Evolutionary conservation across 2,329 filamentous ascomycete species (phyloP).

Genomic region (Exutisphaerella laricina): DNA sequence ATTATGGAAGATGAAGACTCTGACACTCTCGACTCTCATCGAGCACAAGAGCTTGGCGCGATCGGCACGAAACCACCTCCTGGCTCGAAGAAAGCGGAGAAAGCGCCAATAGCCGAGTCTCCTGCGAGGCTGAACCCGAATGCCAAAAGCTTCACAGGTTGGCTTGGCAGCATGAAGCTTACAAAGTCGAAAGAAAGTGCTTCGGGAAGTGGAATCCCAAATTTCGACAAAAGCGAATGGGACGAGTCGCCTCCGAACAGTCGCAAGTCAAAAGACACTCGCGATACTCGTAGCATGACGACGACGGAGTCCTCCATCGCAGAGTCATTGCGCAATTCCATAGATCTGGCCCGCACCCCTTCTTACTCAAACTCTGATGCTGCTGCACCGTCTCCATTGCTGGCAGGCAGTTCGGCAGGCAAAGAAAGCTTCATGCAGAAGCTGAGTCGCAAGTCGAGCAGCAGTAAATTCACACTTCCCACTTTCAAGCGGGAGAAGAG

Average conservation of each 20-base stretch:
- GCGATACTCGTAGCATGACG: conserved; percentile 39
- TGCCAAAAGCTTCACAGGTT: conserved; percentile 78
- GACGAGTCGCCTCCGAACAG: conserved; percentile 34
- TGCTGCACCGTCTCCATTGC: conserved; percentile 33
- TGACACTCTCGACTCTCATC: conserved; percentile 36
- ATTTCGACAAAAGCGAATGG: conserved; percentile 24
- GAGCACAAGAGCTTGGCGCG: conserved; percentile 53
- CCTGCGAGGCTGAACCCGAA: conserved; percentile 72
- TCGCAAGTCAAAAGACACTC: conserved; percentile 40
- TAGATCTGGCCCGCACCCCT: conserved; percentile 28
- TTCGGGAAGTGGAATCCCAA: conserved; percentile 18
- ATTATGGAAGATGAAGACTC: conserved; percentile 48
- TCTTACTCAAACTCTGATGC: conserved; percentile 39
- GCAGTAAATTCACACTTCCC: conserved; percentile 40
- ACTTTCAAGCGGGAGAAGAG: conserved; percentile 36
- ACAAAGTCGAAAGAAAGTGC: conserved; percentile 31
- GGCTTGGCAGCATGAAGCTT: conserved; percentile 47
- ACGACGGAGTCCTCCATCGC: conserved; percentile 31
- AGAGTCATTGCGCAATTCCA: conserved; percentile 26
- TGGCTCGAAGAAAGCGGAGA: conserved; percentile 19
- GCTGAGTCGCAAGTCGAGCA: conserved; percentile 44
- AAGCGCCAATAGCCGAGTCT: conserved; percentile 21
- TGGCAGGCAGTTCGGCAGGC: conserved; percentile 29
- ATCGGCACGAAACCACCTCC: conserved; percentile 65
- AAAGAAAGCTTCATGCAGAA: conserved; percentile 48